phyloP scores from a whole-genome alignment of 2,329 filamentous ascomycete genomes.

The Chrysoporthe puriensis region DNA sequence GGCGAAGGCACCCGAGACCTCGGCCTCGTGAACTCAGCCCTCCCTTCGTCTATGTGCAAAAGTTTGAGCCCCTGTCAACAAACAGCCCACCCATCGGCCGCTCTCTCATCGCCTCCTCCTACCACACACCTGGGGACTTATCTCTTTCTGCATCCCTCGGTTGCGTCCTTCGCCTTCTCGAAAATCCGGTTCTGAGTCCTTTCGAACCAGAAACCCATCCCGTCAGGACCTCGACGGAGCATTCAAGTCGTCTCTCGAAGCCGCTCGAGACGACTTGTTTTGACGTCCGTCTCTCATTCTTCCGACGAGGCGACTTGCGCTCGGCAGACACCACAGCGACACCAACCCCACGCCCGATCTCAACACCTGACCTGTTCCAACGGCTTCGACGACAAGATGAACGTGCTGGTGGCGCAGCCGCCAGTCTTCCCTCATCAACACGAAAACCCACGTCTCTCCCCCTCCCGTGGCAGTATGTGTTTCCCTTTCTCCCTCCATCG shows the following conservation, averaged over 20 bases:
- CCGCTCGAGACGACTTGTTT: conserved; percentile 15
- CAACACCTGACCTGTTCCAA: not conserved
- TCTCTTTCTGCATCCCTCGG: conserved; percentile 4
- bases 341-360: not conserved
- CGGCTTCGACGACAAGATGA: conserved; percentile 50
- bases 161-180: not conserved
- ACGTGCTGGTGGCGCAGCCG: conserved; percentile 64
- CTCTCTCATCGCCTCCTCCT: conserved; percentile 10
- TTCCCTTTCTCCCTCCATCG: conserved; percentile 13
- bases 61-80: not conserved
- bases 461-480: conserved; percentile 58
- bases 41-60: conserved; percentile 9
- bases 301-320: conserved; percentile 8
- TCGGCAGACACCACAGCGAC: not conserved
- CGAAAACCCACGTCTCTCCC: conserved; percentile 58
- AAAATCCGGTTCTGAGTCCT: not conserved
- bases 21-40: conserved; percentile 7
- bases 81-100: not conserved
- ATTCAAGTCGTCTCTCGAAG: conserved; percentile 12
- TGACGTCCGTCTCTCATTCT: not conserved
- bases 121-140: not conserved
- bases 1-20: conserved; percentile 12
- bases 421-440: conserved; percentile 62
- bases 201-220: not conserved
- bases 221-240: conserved; percentile 7